A percentile compares a stretch with the other conserved stretches of the same genome.
Evolutionary conservation across 768 basidiomycete genomes (phyloP).

Genomic region (Russula dissimulans): DNA sequence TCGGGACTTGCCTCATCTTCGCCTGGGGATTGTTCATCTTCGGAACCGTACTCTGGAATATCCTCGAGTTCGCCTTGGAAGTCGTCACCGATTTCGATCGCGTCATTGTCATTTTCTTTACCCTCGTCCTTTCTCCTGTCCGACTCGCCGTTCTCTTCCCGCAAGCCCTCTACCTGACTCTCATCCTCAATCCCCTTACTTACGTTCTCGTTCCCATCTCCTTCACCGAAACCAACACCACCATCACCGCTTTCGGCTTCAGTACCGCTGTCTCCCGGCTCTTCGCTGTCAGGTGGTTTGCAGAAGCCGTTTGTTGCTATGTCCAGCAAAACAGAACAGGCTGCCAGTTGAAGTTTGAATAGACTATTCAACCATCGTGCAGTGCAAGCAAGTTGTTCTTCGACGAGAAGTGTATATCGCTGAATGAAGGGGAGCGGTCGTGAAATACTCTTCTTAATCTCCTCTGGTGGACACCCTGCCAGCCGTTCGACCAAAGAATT

Average conservation of each 20-base stretch:
- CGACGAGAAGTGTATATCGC: conserved; percentile 47
- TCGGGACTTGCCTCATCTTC: conserved; percentile 64
- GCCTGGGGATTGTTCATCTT: conserved; percentile 36
- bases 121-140: conserved; percentile 25
- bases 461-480: conserved; percentile 26
- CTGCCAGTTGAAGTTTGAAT: conserved; percentile 76
- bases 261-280: conserved; percentile 38
- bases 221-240: conserved; percentile 85
- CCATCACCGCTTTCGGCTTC: conserved; percentile 42
- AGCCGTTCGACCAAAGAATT: conserved; percentile 33
- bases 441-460: conserved; percentile 30
- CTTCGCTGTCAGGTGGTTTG: conserved; percentile 67
- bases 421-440: conserved; percentile 69
- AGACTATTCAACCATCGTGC: conserved; percentile 62
- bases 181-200: conserved; percentile 95
- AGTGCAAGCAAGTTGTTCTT: conserved; percentile 47
- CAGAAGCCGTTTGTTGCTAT: conserved; percentile 88
- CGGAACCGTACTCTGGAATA: conserved; percentile 55
- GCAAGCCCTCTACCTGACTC: conserved; percentile 90
- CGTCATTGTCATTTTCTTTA: conserved; percentile 51
- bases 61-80: conserved; percentile 84
- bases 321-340: conserved; percentile 63
- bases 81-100: conserved; percentile 87
- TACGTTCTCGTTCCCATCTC: conserved; percentile 76
- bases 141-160: conserved; percentile 41